A percentile compares a stretch with the other conserved stretches of the same genome.
phyloP scores from a whole-genome alignment of 495 filamentous ascomycete species.

The Echria macrotheca region DNA sequence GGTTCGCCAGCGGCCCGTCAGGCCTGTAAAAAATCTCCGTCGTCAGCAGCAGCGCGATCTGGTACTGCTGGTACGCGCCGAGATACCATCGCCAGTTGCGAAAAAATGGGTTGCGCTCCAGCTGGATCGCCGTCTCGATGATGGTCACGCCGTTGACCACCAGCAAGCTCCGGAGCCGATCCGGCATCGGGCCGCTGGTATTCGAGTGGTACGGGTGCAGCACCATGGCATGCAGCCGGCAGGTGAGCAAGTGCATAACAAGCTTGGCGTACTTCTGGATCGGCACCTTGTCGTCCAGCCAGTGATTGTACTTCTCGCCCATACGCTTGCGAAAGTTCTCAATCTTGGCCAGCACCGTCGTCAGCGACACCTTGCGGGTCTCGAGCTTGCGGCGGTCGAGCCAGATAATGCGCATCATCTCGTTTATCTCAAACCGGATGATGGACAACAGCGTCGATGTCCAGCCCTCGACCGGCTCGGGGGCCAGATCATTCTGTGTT shows the following conservation, averaged over 20 bases:
- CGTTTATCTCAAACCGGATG: slow-evolving; percentile 66
- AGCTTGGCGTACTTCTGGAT: slow-evolving; percentile 55
- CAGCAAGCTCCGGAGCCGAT: slow-evolving; percentile 41
- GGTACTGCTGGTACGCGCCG: slow-evolving; percentile 52
- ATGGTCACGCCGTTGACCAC: slow-evolving; percentile 47
- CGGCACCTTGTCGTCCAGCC: slow-evolving; percentile 52
- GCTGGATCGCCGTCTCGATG: slow-evolving; percentile 53
- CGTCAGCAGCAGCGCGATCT: slow-evolving; percentile 48
- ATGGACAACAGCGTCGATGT: slow-evolving; percentile 60
- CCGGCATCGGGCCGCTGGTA: slow-evolving; percentile 46
- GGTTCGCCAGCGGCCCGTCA: slow-evolving; percentile 46
- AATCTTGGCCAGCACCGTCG: slow-evolving; percentile 52
- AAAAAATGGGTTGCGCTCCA: slow-evolving; percentile 53
- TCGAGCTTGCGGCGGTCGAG: slow-evolving; percentile 57
- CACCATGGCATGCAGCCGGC: slow-evolving; percentile 57
- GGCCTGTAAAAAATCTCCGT: slow-evolving; percentile 54
- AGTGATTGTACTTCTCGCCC: slow-evolving; percentile 53
- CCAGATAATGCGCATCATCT: slow-evolving; percentile 65
- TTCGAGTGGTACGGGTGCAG: slow-evolving; percentile 60
- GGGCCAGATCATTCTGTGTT: slow-evolving; percentile 13
- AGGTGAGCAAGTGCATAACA: slow-evolving; percentile 57
- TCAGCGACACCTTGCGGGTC: slow-evolving; percentile 51
- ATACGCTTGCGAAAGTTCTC: slow-evolving; percentile 55
- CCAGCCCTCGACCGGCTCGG: slow-evolving; percentile 46
- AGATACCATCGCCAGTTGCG: slow-evolving; percentile 51